A percentile compares a stretch with the other conserved stretches of the same genome.
Conservation (phyloP, 345 rosid species). For the Pistacia atlantica region DNA sequence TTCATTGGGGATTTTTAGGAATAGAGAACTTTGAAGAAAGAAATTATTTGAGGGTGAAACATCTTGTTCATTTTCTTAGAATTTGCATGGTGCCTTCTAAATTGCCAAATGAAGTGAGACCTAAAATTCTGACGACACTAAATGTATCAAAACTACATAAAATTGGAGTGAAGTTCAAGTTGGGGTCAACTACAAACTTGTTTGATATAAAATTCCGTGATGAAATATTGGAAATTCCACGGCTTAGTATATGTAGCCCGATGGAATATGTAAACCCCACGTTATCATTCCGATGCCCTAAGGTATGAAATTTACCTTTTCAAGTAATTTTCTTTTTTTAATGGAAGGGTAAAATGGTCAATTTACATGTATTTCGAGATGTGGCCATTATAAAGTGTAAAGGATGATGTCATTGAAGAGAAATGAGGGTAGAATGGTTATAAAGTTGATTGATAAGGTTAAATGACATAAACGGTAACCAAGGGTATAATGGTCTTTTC, state of each 20-base stretch:
- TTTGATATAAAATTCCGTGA: constrained; percentile 19
- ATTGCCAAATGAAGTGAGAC: neutral
- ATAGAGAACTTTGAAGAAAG: neutral
- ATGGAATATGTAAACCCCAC: neutral
- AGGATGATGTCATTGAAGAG: too few species aligned
- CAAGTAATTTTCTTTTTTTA: too few species aligned
- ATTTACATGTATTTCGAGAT: too few species aligned
- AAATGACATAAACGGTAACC: too few species aligned
- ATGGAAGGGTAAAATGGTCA: too few species aligned
- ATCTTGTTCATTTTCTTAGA: constrained; percentile 22
- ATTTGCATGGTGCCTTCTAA: neutral
- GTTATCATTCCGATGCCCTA: too few species aligned
- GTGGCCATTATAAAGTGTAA: too few species aligned
- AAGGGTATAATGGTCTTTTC: too few species aligned
- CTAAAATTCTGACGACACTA: neutral
- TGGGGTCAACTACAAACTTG: neutral
- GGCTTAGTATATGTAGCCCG: accelerated
- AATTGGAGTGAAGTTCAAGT: constrained; percentile 16
- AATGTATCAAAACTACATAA: constrained; percentile 7
- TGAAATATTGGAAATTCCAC: constrained; percentile 25
- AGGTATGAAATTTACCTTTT: too few species aligned
- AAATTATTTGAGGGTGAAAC: neutral
- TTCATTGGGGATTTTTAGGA: neutral
- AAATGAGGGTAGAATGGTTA: too few species aligned
- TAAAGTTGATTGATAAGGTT: too few species aligned